Base-by-base conservation (phyloP, 495 filamentous ascomycete genomes). In the Tuber magnatum region DNA sequence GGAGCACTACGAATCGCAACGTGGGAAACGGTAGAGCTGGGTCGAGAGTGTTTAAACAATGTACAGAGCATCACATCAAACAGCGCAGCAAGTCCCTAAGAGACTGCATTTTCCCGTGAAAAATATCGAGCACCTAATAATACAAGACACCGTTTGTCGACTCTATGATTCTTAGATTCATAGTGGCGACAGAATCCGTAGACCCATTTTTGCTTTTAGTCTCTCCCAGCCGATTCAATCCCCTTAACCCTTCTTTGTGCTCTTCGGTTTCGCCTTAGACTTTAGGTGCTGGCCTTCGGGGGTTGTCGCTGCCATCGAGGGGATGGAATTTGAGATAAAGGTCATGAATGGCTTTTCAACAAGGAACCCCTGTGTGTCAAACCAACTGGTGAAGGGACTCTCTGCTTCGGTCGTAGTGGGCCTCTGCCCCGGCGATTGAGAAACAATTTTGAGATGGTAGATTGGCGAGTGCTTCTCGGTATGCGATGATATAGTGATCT, bases 311-410 rank as follows among this genome's bases (percentile, higher is more conserved):
- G 80, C 74, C 56, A 82, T 71, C 38, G 51, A 38, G 32, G 81
- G 80, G 38, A 82, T 80, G 3, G 81, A 76, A 61, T 78, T 68
- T 41, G 80, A 68, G 3, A 82, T 48, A 48, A 82, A 82, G 2
- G 77, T 73, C 84, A 95, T 93, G 81, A 97, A 94, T 14, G 94
- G 94, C 77, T 90, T 88, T 6, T 91, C 88, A 71, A 97, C 88
- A 80, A 99, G 97, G 70, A 87, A 88, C 9, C 95, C 94, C 51
- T 92, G 88, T 6, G 85, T 86, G 75, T 94, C 91, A 84, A 97
- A 98, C 93, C 93, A 99, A 40, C 87, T 87, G 32, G 90, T 91
- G 83, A 97, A 98, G 5, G 92, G 87, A 9, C 90, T 86, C 75
- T 88, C 86, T 68, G 93, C 82, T 73, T 89, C 86, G 16, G 87